These are phyloP conservation scores for Yamadazyma insecticola DNA, from an alignment of 805 yeast species.

Conservation along the genomic window DNA sequence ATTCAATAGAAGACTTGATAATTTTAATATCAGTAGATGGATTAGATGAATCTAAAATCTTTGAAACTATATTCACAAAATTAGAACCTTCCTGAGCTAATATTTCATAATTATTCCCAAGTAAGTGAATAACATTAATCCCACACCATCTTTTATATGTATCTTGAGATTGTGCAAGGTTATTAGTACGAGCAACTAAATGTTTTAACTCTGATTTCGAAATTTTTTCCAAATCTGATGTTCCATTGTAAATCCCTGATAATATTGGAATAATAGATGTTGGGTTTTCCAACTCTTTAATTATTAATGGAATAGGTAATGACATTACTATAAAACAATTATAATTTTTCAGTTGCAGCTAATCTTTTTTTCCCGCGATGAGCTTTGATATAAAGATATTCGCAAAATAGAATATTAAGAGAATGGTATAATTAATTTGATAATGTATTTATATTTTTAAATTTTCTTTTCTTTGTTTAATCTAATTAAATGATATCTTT, in stretches of 20 bases:
- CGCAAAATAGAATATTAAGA: too few relatives aligned
- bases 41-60: slow-evolving; percentile 35
- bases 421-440: too few relatives aligned
- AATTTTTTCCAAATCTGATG: slow-evolving; percentile 33
- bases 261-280: slow-evolving; percentile 28
- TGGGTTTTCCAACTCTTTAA: slow-evolving; percentile 22
- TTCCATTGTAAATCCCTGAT: slow-evolving; percentile 22
- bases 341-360: slow-evolving; percentile 2
- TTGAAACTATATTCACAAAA: slow-evolving; percentile 37
- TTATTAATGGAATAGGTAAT: slow-evolving; percentile 7
- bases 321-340: too few relatives aligned
- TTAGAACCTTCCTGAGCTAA: slow-evolving; percentile 38
- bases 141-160: slow-evolving; percentile 57
- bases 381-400: too few relatives aligned
- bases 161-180: slow-evolving; percentile 22
- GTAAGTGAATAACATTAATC: slow-evolving; percentile 45
- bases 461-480: too few relatives aligned
- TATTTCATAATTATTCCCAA: slow-evolving; percentile 32
- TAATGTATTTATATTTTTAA: too few relatives aligned
- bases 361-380: not conserved
- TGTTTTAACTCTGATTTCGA: slow-evolving; percentile 48
- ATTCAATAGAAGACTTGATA: slow-evolving; percentile 33
- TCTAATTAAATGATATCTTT: slow-evolving; percentile 14
- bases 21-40: slow-evolving; percentile 30
- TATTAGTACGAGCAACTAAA: slow-evolving; percentile 38